Evolutionary conservation across 169 alveolate species (phyloP), one percentile per base, ranked within the genome.

Genomic region (Plasmodium sp.): DNA sequence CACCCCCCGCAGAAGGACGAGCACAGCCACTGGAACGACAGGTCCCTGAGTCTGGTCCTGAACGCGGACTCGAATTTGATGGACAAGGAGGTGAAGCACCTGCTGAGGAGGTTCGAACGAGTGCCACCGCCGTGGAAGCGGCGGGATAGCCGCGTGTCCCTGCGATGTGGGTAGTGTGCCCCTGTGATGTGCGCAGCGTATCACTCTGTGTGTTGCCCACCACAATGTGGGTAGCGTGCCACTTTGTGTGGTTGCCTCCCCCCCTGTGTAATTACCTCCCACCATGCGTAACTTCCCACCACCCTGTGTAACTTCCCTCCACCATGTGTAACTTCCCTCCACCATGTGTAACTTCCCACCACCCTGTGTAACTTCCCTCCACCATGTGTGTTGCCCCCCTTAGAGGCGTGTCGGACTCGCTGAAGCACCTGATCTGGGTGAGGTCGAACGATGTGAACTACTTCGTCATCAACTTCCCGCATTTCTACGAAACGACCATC

Each of bases 351-450:
- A 1, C 14, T 1, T 43, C 0, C 54, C 54, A 43, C 48, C 6
- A 6, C 9, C 48, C 1, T 41, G 9, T 0, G 48, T 48, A 48
- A 1, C 1, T 3, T 36, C 4, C 41, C 41, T 2, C 54, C 22
- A 51, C 22, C 12, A 7, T 22, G 3, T 2, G 18, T 51, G 2
- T 48, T 9, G 10, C 58, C 36, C 5, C 45, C 71, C 48, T 16
- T 62, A 85, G 93, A 36, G 93, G 93, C 16, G 85, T 85, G 6
- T 85, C 93, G 2, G 93, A 85, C 33, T 85, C 93, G 16, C 81
- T 85, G 7, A 85, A 85, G 16, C 93, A 85, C 45, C 62, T 85
- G 34, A 85, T 85, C 56, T 85, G 93, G 93, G 71, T 85, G 27
- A 16, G 93, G 1, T 85, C 93, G 14, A 85, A 85, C 62, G 93